phyloP scores from a whole-genome alignment of 768 basidiomycete species.

The Rhodotorula kratochvilovae region DNA sequence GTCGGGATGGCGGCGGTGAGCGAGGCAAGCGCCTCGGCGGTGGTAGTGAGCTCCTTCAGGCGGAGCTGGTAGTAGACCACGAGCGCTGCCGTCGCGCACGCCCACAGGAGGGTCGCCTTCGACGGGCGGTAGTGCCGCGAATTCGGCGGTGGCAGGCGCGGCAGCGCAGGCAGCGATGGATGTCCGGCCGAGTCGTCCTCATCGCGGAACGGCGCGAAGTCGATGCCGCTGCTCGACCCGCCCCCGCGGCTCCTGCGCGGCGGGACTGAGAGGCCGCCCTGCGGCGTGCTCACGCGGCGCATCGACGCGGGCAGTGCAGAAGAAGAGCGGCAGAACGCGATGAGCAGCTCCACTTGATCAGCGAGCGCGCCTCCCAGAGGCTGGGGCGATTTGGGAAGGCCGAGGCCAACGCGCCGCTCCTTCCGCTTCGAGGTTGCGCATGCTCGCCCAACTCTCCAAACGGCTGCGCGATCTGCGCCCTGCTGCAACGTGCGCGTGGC shows the following conservation, averaged over 20 bases:
- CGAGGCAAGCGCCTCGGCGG: neutral
- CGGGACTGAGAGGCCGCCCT: no score
- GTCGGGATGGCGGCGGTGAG: neutral
- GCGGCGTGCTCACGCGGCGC: no score
- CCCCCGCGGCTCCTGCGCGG: no score
- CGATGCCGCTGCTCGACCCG: neutral
- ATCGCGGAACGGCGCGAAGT: neutral
- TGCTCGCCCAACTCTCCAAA: no score
- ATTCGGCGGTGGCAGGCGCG: neutral
- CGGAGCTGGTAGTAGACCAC: neutral
- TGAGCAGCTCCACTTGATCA: no score
- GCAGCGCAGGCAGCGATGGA: neutral
- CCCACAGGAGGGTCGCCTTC: neutral
- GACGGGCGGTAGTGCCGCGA: neutral
- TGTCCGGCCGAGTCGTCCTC: neutral
- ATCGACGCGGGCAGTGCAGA: neutral
- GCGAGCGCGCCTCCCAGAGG: no score
- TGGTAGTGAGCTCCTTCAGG: neutral
- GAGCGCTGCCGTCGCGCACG: neutral
- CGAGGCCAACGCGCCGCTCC: no score
- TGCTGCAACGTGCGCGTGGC: no score
- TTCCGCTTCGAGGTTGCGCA: no score
- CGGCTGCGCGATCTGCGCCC: no score
- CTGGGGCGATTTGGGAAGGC: no score
- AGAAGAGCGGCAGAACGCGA: no score